phyloP scores from a whole-genome alignment of 2,329 filamentous ascomycete species.

The Fusarium poae region DNA sequence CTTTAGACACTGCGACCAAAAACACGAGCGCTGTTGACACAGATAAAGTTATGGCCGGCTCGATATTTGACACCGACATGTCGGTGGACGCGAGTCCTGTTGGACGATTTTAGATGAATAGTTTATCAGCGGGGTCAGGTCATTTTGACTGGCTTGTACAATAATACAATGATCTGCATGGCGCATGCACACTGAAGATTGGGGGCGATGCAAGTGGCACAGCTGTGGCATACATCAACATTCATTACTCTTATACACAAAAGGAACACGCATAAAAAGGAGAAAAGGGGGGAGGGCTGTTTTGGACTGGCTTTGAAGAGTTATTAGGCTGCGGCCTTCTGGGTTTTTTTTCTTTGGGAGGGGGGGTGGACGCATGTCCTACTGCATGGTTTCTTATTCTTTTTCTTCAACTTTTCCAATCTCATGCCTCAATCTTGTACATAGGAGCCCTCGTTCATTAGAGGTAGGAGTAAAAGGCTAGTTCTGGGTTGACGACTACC shows the following conservation, averaged over 20 bases:
- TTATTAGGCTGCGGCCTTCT: conserved; percentile 30
- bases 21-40: conserved; percentile 16
- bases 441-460: conserved; percentile 9
- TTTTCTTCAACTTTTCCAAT: conserved; percentile 2
- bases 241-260: conserved; percentile 17
- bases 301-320: conserved; percentile 35
- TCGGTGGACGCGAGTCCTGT: conserved; percentile 17
- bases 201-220: conserved; percentile 16
- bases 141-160: conserved; percentile 25
- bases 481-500: conserved; percentile 11
- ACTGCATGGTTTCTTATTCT: conserved; percentile 4
- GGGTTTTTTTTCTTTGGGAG: too few species aligned
- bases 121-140: background rate
- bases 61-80: conserved; percentile 41
- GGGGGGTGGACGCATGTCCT: conserved; percentile 15
- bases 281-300: conserved; percentile 7
- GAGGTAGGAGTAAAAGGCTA: conserved; percentile 18
- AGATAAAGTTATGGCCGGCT: conserved; percentile 29
- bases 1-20: conserved; percentile 52
- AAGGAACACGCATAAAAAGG: conserved; percentile 12
- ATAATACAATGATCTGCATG: conserved; percentile 22
- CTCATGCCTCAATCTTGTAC: conserved; percentile 17
- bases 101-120: conserved; percentile 11
- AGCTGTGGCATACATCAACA: conserved; percentile 17
- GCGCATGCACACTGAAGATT: background rate